phyloP scores from a whole-genome alignment of 2,329 filamentous ascomycete genomes.

The Pseudohalonectria lignicola region DNA sequence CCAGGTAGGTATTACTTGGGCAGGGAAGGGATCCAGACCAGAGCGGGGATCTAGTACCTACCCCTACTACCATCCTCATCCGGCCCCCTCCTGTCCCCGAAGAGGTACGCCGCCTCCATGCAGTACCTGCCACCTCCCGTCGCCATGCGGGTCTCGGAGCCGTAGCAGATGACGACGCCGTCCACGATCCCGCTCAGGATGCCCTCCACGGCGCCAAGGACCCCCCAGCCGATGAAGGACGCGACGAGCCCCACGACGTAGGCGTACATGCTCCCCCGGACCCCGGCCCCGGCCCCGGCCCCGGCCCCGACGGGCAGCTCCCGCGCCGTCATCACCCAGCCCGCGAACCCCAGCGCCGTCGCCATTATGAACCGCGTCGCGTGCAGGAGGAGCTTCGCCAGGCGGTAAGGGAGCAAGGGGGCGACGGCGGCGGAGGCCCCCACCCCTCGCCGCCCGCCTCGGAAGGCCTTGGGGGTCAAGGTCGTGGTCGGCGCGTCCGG shows the following conservation, averaged over 20 bases:
- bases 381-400: conserved; percentile 85
- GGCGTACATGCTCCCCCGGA: conserved; percentile 79
- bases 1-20: too few species aligned
- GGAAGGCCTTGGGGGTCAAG: conserved; percentile 43
- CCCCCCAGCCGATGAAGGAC: conserved; percentile 88
- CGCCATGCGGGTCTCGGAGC: conserved; percentile 67
- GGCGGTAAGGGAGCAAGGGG: conserved; percentile 70
- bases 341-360: conserved; percentile 78
- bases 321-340: conserved; percentile 90
- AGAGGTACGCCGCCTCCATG: conserved; percentile 80
- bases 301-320: conserved; percentile 54
- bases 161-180: conserved; percentile 86
- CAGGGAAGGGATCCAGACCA: too few species aligned
- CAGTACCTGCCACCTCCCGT: conserved; percentile 69
- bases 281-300: conserved; percentile 30
- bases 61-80: background rate
- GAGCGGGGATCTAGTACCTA: too few species aligned
- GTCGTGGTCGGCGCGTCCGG: conserved; percentile 65
- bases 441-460: conserved; percentile 12
- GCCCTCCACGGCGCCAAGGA: conserved; percentile 83
- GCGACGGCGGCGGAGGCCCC: conserved; percentile 21
- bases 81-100: conserved; percentile 46
- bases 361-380: conserved; percentile 88
- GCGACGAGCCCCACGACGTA: conserved; percentile 90
- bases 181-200: conserved; percentile 81